These are phyloP conservation scores for Blastocladiella britannica DNA, from an alignment of 192 early-diverging fungal species.

Conservation along the genomic window DNA sequence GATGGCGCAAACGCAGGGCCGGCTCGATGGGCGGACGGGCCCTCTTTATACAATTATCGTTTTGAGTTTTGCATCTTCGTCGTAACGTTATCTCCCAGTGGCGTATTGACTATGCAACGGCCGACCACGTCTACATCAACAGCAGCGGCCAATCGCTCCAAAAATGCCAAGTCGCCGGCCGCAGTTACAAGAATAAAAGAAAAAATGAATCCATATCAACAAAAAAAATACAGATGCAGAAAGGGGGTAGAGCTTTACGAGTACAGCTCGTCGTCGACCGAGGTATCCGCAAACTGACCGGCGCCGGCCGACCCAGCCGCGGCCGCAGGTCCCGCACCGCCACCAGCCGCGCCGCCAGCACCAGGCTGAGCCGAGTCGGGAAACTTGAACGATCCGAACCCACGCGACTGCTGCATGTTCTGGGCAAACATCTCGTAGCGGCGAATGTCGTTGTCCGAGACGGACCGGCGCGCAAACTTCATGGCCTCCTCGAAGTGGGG, in stretches of 20 bases:
- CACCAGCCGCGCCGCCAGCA: neutral
- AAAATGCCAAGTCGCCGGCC: too few species aligned
- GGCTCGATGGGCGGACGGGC: too few species aligned
- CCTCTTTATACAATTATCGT: too few species aligned
- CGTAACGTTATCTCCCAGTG: too few species aligned
- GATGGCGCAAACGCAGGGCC: too few species aligned
- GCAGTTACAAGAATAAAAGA: too few species aligned
- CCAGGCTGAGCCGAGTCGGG: slow-evolving; percentile 23
- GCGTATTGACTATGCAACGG: too few species aligned
- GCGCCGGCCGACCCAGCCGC: neutral
- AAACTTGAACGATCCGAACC: slow-evolving; percentile 95
- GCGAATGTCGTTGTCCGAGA: slow-evolving; percentile 88
- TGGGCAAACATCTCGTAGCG: slow-evolving; percentile 99
- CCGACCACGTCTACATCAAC: too few species aligned
- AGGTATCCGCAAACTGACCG: slow-evolving; percentile 19
- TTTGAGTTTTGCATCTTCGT: too few species aligned
- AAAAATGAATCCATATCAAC: neutral
- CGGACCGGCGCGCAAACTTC: slow-evolving; percentile 87
- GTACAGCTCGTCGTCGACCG: slow-evolving; percentile 22
- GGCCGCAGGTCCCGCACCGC: neutral
- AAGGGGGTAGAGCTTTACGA: slow-evolving; percentile 7
- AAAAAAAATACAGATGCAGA: slow-evolving; percentile 1
- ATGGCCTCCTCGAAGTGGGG: slow-evolving; percentile 99
- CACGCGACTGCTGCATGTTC: slow-evolving; percentile 86
- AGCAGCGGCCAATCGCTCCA: too few species aligned